Base-by-base conservation (phyloP, 176 grass and related monocot species). In the Dendrocalamus sinicus region DNA sequence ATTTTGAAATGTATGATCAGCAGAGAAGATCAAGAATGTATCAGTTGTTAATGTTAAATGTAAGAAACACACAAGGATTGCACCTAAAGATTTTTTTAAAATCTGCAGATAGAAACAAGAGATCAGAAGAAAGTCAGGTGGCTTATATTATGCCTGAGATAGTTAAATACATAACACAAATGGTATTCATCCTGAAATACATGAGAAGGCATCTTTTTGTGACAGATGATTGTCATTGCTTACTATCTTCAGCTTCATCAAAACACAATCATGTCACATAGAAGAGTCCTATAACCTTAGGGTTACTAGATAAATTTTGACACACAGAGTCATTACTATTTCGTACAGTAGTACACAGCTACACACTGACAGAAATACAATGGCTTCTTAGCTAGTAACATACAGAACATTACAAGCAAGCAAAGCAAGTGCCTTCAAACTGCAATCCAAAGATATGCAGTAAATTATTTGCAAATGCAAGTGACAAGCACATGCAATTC, bases 301-400 rank as follows among this genome's bases (percentile, higher is more conserved):
- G 37, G 67, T 61, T 0, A 74, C 37, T 57, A 23, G 12, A 76
- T 41, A 68, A 52, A 73, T 30, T 83, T 22, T n/a, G 0, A 32
- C 32, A 32, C 32, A 32, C 32, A 32, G 0, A 32, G 0, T 2
- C 22, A 55, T 57, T 14, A 30, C 13, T 12, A 37, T 64, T 32
- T 30, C 3, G 6, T n/a, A 67, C 45, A 74, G 3, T 46, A 62
- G 32, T 32, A 32, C 46, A 65, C 47, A 50, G 0, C 28, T 0
- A 24, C 28, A 6, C 4, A 8, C 15, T 8, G 7, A 69, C 15
- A 6, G 10, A 47, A 78, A 8, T 16, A 55, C 20, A 50, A 30
- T 58, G 10, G 50, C 32, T 86, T 62, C 46, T 64, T 75, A 64
- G 55, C 72, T 77, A 81, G 19, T 19, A 64, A 72, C 32, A 73